Evolutionary conservation across 1,284 basidiomycete species (phyloP), one percentile per base, ranked within the genome.

Genomic region (Apiotrichum akiyoshidainum): DNA sequence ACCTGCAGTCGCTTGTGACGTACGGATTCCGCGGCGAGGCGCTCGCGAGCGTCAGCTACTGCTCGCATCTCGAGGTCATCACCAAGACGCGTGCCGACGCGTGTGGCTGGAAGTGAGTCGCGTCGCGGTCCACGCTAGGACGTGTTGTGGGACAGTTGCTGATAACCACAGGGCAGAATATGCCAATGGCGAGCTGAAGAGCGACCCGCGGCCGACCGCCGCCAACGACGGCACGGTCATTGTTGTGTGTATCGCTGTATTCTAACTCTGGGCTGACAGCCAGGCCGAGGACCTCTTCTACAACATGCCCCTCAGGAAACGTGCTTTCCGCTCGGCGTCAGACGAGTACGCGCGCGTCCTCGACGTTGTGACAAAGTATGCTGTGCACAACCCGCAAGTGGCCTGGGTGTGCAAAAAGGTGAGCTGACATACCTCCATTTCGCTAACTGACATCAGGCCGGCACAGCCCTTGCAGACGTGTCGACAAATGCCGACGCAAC

Each of bases 21-120:
- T 99, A 97, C 77, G 96, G 96, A 1, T 99, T 99, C 75, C 85
- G 96, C 56, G 96, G 96, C 35, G 96, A 99, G 78, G 96, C 96
- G 0, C 81, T 99, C 22, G 96, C 96, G 0, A 96, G 92, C 41
- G 93, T 99, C 61, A 95, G 92, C 34, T 93, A 96, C 78, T 92
- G 97, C 52, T 87, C 93, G 2, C 89, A 90, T 71, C 82, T 99
- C 62, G 85, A 86, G 19, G 89, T 99, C 11, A 80, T 91, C 14
- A 96, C 92, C 6, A 99, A 98, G 80, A 92, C 89, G 0, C 87
- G 84, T 67, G 68, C 80, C 0, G 90, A 92, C 52, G 78, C 81
- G 5, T 91, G 88, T 73, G 93, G 91, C 7, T 97, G 90, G 89
- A 95, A 88, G 92, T 95, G 73, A 72, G 85, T 78, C 65, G 60